Evolutionary conservation across 2,329 filamentous ascomycete species (phyloP).

Genomic region (Aphanocladium album): DNA sequence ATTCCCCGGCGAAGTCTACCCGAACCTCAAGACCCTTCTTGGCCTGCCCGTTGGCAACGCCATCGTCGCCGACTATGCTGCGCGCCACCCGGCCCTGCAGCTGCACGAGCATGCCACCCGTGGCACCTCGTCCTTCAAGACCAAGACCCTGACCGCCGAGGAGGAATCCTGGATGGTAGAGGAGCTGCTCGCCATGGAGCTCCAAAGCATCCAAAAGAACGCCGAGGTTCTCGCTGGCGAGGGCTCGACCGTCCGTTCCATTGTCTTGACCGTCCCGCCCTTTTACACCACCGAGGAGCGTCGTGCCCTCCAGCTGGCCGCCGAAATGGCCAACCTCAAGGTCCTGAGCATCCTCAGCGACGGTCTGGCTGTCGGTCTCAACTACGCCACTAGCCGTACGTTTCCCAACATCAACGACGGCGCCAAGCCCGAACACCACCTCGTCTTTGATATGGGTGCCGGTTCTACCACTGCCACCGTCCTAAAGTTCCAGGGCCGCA

Average conservation of each 20-base stretch:
- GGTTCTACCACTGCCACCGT: conserved; percentile 89
- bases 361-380: conserved; percentile 84
- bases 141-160: conserved; percentile 56
- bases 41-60: conserved; percentile 61
- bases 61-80: conserved; percentile 63
- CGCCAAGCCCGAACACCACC: conserved; percentile 80
- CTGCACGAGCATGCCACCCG: conserved; percentile 55
- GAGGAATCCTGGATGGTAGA: conserved; percentile 74
- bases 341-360: conserved; percentile 83
- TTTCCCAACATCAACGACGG: conserved; percentile 82
- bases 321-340: conserved; percentile 81
- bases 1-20: conserved; percentile 90
- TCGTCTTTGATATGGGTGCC: conserved; percentile 97
- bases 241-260: conserved; percentile 67
- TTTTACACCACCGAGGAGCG: conserved; percentile 92
- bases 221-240: conserved; percentile 78
- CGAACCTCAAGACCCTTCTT: conserved; percentile 87
- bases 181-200: conserved; percentile 92
- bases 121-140: conserved; percentile 77
- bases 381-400: conserved; percentile 87
- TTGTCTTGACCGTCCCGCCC: conserved; percentile 81
- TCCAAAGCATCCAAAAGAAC: conserved; percentile 86
- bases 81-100: conserved; percentile 73
- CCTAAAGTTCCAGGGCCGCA: conserved; percentile 81
- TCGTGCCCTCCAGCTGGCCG: conserved; percentile 76